Conservation (phyloP, 129 eudicot genomes). For the Flaveria bidentis region DNA sequence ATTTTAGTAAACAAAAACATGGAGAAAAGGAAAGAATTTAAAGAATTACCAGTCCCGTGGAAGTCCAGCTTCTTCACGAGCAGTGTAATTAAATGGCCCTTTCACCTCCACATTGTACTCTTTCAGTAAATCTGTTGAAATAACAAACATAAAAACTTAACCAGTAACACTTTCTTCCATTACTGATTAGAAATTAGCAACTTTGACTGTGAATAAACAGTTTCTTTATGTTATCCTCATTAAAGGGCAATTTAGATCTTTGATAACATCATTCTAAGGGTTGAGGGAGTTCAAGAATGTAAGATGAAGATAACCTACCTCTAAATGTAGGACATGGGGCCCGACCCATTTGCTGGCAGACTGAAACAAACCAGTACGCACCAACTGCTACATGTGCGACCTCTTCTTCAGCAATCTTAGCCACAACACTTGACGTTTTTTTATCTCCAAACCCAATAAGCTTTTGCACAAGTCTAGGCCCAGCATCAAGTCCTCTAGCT, state of each 20-base stretch:
- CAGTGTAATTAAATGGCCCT: constrained; percentile 85
- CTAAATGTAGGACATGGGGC: constrained; percentile 71
- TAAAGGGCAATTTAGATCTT: no score
- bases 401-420: constrained; percentile 93
- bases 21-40: background rate
- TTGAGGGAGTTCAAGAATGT: background rate
- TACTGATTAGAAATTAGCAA: no score
- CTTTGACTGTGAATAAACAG: no score
- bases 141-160: background rate
- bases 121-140: constrained; percentile 56
- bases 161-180: no score
- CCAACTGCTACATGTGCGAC: constrained; percentile 99
- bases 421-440: constrained; percentile 78
- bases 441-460: constrained; percentile 83
- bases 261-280: no score
- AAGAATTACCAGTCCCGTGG: constrained; percentile 80
- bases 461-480: constrained; percentile 85
- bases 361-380: constrained; percentile 73
- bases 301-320: constrained; percentile 61
- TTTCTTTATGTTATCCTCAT: no score
- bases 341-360: constrained; percentile 76
- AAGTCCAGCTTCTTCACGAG: constrained; percentile 86
- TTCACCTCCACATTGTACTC: constrained; percentile 83
- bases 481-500: constrained; percentile 99
- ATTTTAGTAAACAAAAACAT: constrained; percentile 3